Conservation (phyloP, 495 filamentous ascomycete genomes). For the Aspergillus bridgeri region DNA sequence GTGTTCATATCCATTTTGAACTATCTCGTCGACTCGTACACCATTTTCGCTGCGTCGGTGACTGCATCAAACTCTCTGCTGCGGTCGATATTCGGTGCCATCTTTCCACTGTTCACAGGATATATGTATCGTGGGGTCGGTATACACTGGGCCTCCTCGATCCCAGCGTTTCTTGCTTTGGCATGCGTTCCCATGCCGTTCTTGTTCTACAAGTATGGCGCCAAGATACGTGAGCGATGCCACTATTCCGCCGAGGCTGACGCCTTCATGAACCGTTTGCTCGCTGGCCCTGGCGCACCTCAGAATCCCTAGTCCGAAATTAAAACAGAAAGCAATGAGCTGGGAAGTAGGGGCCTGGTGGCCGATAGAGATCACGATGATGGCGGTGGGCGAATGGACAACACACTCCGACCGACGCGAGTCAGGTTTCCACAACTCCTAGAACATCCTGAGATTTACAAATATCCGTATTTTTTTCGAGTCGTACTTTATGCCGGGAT, state of each 20-base stretch:
- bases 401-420: not conserved
- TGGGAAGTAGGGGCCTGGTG: not conserved
- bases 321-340: not conserved
- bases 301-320: not conserved
- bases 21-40: not conserved
- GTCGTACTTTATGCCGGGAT: not conserved
- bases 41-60: not conserved
- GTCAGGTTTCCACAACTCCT: not conserved
- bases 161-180: not conserved
- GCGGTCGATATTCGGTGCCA: not conserved
- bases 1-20: not conserved
- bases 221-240: not conserved
- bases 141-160: not conserved
- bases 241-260: not conserved
- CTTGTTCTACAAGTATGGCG: not conserved
- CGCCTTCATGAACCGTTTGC: not conserved
- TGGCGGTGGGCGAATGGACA: not conserved
- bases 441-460: not conserved
- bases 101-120: not conserved
- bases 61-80: not conserved
- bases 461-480: not conserved
- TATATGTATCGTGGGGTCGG: not conserved
- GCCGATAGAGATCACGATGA: not conserved
- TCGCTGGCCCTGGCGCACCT: not conserved
- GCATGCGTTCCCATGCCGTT: slow-evolving; percentile 1